These are phyloP conservation scores for Pseudomonodictys pantanalensis DNA, from an alignment of 495 filamentous ascomycete species.

Conservation along the genomic window DNA sequence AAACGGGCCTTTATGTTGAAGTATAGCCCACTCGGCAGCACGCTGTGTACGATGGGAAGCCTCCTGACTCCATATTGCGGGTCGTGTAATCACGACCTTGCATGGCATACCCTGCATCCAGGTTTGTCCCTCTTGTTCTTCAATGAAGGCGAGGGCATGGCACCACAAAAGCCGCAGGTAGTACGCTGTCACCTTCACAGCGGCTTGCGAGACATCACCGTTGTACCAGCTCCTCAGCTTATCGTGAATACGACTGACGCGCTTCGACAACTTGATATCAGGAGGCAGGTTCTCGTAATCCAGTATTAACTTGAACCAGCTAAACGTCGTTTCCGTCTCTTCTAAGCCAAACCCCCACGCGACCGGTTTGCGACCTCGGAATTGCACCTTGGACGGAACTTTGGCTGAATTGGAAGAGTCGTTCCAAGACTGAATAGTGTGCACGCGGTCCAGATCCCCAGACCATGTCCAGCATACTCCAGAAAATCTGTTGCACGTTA, in stretches of 20 bases:
- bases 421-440: too few relatives aligned
- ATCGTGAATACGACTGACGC: not conserved
- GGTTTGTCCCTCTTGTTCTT: not conserved
- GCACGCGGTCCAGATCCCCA: too few relatives aligned
- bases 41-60: not conserved
- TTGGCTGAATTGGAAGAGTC: too few relatives aligned
- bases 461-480: not conserved
- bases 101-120: not conserved
- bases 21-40: not conserved
- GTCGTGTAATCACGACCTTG: not conserved
- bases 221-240: not conserved
- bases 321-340: not conserved
- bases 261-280: not conserved
- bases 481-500: not conserved
- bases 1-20: not conserved
- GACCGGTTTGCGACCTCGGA: not conserved
- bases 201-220: not conserved
- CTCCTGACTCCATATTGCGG: not conserved
- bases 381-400: not conserved
- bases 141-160: not conserved
- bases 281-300: not conserved
- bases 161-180: not conserved
- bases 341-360: not conserved
- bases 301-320: not conserved
- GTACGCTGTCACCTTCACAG: not conserved